Base-by-base conservation (phyloP, 1,139 yeast species). In the Blastobotrys ciferrii region DNA sequence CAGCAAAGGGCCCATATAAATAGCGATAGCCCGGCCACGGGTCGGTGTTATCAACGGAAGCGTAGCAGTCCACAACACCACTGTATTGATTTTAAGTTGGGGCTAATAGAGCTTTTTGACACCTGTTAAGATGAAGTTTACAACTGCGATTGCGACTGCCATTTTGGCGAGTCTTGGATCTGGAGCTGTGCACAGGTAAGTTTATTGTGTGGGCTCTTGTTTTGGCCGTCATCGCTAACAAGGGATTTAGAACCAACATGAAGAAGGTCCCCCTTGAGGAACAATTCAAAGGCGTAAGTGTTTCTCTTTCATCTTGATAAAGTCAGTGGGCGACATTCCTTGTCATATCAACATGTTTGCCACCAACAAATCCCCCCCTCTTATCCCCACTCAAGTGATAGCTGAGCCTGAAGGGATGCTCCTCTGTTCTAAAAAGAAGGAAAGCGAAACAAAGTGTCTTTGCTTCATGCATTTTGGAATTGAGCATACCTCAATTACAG, bases 231-330 rank as follows among this genome's bases (percentile, higher is more conserved):
- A 20, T 31, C 17, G 18, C 11, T 28, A 3, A 15, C 17, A 3
- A 18, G 6, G 18, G 11, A 14, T 47, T 4, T 33, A 59, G 63
- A 50, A 82, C 87, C 37, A 77, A 79, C 59, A 76, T 87, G 61
- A 74, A 77, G 60, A 86, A 84, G 69, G 75, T 80, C 44, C 77
- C 91, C 4, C 63, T 75, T 43, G 81, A 78, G 28, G 88, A 82
- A 49, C 77, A 81, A 38, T 75, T 82, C 59, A 75, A 78, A 54
- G 87, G 82, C 43, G 71, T 74, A 56, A 49, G 63, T 58, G 41
- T 17, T 11, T 45, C n/a, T 9, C 42, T 42, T 5, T 45, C 9
- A 7, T 30, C 15, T 15, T 36, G 30, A 6, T 6, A 23, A 23
- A 6, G 28, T 5, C 28, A 9, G 28, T 23, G 5, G 28, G 14